Conservation (phyloP, 2,329 filamentous ascomycete species). For the Fusarium sp. region DNA sequence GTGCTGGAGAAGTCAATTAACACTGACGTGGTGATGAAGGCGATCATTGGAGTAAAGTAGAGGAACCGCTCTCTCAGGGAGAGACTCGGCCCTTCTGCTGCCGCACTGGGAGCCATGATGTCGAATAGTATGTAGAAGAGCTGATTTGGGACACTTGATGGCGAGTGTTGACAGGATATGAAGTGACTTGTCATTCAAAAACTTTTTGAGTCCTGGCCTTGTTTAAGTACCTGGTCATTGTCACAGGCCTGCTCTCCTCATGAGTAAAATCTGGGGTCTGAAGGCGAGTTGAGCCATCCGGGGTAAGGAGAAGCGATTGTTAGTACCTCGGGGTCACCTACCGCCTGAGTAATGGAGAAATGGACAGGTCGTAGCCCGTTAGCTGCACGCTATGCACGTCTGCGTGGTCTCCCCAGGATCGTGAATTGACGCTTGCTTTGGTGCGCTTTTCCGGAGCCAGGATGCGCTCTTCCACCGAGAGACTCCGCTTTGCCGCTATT, state of each 20-base stretch:
- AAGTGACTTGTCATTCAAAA: not conserved
- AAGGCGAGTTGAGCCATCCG: not conserved
- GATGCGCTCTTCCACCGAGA: not conserved
- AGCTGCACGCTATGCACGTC: not conserved
- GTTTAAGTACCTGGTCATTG: not conserved
- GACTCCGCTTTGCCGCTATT: not conserved
- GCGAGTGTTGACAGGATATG: not conserved
- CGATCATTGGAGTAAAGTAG: not conserved
- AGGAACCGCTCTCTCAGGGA: not conserved
- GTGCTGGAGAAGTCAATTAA: not conserved
- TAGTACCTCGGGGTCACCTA: not conserved
- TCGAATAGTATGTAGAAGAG: not conserved
- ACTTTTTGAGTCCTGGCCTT: not conserved
- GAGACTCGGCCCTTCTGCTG: not conserved
- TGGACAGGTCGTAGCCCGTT: not conserved
- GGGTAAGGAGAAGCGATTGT: not conserved
- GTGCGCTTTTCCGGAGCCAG: not conserved
- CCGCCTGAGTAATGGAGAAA: not conserved
- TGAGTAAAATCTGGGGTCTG: not conserved
- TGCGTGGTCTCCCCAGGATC: not conserved
- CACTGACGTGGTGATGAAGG: not conserved
- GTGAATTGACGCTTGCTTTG: not conserved
- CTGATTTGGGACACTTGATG: not conserved
- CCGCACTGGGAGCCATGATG: not conserved
- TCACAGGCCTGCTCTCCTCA: not conserved